Evolutionary conservation across 2,329 filamentous ascomycete genomes (phyloP).

Genomic region (Helotiales sp.): DNA sequence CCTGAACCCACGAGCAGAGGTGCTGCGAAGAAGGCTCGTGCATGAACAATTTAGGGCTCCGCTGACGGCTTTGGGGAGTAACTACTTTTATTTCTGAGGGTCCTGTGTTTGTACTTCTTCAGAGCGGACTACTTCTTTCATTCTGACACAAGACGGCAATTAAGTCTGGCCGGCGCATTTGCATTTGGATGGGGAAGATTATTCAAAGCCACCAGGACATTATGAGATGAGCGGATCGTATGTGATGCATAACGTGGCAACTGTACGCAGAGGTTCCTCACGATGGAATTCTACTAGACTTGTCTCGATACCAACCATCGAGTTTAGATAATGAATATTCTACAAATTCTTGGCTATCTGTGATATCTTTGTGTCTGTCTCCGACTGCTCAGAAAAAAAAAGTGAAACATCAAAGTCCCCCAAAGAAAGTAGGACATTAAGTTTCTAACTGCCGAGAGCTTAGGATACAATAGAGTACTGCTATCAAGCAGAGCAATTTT

Average conservation of each 20-base stretch:
- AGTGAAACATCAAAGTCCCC: too few species aligned
- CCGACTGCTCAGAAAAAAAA: too few species aligned
- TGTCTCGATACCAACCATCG: background rate
- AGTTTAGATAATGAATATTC: background rate
- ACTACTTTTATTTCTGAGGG: constrained; percentile 7
- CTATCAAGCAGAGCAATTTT: too few species aligned
- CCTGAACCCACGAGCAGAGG: constrained; percentile 38
- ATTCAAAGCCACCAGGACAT: background rate
- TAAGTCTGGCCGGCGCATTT: constrained; percentile 3
- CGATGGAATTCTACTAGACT: background rate
- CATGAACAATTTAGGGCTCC: background rate
- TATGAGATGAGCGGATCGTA: background rate
- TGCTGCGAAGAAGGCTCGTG: constrained; percentile 40
- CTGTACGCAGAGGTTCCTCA: background rate
- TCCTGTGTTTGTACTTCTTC: constrained; percentile 13
- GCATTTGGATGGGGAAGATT: background rate
- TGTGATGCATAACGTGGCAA: background rate
- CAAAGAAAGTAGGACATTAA: too few species aligned
- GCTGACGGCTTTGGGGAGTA: background rate
- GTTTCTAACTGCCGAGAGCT: too few species aligned
- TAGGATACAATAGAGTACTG: too few species aligned
- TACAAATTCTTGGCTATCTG: background rate
- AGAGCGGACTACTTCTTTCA: constrained; percentile 8
- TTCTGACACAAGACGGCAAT: background rate
- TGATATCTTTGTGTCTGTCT: background rate